Conservation (phyloP, 2,329 filamentous ascomycete species). For the Pseudocercospora fuligena region DNA sequence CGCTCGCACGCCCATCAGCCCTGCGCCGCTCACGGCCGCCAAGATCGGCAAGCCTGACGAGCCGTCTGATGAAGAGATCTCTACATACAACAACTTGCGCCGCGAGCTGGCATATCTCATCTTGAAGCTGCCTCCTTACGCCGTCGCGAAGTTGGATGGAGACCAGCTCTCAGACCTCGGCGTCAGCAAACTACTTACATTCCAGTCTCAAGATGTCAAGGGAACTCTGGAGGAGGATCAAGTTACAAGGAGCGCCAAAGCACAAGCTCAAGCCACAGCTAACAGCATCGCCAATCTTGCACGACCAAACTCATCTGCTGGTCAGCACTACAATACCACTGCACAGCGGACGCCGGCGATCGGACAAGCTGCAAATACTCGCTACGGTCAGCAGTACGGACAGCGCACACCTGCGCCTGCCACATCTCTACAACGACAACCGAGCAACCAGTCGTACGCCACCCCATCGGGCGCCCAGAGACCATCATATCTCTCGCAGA, state of each 20-base stretch:
- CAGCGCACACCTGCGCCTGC: slow-evolving; percentile 31
- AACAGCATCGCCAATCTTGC: slow-evolving; percentile 37
- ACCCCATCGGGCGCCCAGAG: slow-evolving; percentile 31
- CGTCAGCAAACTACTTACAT: slow-evolving; percentile 76
- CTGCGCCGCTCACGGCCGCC: slow-evolving; percentile 66
- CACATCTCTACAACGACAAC: slow-evolving; percentile 37
- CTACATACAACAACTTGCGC: slow-evolving; percentile 73
- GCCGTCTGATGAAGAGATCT: slow-evolving; percentile 64
- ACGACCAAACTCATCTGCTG: slow-evolving; percentile 36
- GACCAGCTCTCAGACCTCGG: slow-evolving; percentile 83
- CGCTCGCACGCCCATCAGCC: slow-evolving; percentile 51
- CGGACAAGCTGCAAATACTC: slow-evolving; percentile 41
- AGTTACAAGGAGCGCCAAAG: slow-evolving; percentile 49
- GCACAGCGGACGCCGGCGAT: slow-evolving; percentile 42
- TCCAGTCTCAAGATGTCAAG: slow-evolving; percentile 73
- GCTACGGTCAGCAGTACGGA: slow-evolving; percentile 39
- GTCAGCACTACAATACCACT: slow-evolving; percentile 41
- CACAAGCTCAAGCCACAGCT: slow-evolving; percentile 41
- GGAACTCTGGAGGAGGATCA: slow-evolving; percentile 87
- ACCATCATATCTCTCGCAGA: slow-evolving; percentile 31
- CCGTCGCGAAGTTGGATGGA: slow-evolving; percentile 82
- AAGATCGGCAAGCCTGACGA: slow-evolving; percentile 64
- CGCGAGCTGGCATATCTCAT: slow-evolving; percentile 76
- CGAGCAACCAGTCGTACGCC: slow-evolving; percentile 36
- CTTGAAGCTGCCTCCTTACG: slow-evolving; percentile 77